Conservation (phyloP, 192 early-diverging fungal genomes). For the Phlyctochytrium bullatum region DNA sequence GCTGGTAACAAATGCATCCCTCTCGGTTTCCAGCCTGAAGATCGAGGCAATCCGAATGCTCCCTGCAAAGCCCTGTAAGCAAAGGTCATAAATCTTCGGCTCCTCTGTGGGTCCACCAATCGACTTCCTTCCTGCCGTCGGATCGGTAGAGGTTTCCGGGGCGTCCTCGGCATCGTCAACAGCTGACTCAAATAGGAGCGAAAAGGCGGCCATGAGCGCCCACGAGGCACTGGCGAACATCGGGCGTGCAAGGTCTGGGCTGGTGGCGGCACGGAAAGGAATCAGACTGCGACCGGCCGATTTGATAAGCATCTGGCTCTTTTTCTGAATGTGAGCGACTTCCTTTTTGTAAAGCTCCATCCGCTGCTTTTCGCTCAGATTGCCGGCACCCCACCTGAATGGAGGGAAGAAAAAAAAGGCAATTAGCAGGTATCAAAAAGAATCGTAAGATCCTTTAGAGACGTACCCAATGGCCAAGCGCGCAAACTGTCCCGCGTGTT, state of each 20-base stretch:
- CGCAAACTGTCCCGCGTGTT: constrained; percentile 61
- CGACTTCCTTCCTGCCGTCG: not conserved
- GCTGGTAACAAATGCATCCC: constrained; percentile 89
- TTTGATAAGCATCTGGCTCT: constrained; percentile 47
- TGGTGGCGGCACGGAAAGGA: constrained; percentile 40
- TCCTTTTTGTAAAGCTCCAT: constrained; percentile 55
- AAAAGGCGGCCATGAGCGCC: constrained; percentile 57
- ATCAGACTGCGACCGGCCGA: not conserved
- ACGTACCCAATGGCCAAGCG: constrained; percentile 48
- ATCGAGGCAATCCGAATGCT: constrained; percentile 77
- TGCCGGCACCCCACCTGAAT: constrained; percentile 42
- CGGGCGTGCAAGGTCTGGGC: constrained; percentile 45
- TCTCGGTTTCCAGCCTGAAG: constrained; percentile 86
- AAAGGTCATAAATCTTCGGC: constrained; percentile 56
- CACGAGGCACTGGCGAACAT: constrained; percentile 59
- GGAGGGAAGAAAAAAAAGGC: not conserved
- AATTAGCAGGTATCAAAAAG: not conserved
- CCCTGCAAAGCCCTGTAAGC: constrained; percentile 74
- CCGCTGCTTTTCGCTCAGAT: constrained; percentile 43
- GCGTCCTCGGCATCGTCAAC: constrained; percentile 32
- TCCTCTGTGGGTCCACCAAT: constrained; percentile 24
- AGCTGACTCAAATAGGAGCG: constrained; percentile 49
- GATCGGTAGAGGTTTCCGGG: not conserved
- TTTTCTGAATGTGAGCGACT: constrained; percentile 53
- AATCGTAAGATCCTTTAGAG: too few species aligned